Conservation (phyloP, 2,329 filamentous ascomycete genomes). For the Aureobasidium zeae region DNA sequence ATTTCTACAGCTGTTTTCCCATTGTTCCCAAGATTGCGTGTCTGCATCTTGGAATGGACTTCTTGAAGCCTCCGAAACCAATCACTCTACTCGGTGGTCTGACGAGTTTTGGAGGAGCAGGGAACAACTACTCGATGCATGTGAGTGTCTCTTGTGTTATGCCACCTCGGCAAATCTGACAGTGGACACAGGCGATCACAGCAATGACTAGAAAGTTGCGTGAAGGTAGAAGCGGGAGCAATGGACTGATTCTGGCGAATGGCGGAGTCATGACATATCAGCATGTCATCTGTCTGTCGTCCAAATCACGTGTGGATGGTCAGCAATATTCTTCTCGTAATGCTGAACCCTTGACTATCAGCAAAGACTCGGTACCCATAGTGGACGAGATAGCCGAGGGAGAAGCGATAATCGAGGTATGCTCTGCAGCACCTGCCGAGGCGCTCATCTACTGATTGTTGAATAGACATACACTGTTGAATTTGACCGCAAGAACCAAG, state of each 20-base stretch:
- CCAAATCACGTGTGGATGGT: slow-evolving; percentile 32
- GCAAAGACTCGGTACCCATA: slow-evolving; percentile 31
- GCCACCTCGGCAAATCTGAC: slow-evolving; percentile 20
- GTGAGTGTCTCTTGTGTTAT: slow-evolving; percentile 30
- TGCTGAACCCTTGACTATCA: slow-evolving; percentile 36
- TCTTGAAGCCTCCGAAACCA: slow-evolving; percentile 38
- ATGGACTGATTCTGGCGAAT: slow-evolving; percentile 55
- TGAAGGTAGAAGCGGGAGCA: slow-evolving; percentile 34
- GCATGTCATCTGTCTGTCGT: slow-evolving; percentile 51
- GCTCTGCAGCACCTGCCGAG: neutral
- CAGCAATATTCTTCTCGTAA: slow-evolving; percentile 40
- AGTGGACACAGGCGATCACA: slow-evolving; percentile 36
- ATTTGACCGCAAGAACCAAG: slow-evolving; percentile 43
- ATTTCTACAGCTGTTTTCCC: slow-evolving; percentile 62
- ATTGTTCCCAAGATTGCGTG: slow-evolving; percentile 60
- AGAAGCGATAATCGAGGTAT: slow-evolving; percentile 46
- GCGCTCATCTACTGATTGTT: neutral
- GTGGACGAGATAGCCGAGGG: slow-evolving; percentile 40
- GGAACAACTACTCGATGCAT: slow-evolving; percentile 64
- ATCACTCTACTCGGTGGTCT: slow-evolving; percentile 56
- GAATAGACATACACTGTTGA: slow-evolving; percentile 53
- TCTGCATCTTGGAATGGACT: slow-evolving; percentile 47
- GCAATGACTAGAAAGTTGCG: slow-evolving; percentile 49
- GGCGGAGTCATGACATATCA: slow-evolving; percentile 59
- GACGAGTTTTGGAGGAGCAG: slow-evolving; percentile 60